Conservation (phyloP, 2,329 filamentous ascomycete species). For the Hymenotorrendiella dingleyae region DNA sequence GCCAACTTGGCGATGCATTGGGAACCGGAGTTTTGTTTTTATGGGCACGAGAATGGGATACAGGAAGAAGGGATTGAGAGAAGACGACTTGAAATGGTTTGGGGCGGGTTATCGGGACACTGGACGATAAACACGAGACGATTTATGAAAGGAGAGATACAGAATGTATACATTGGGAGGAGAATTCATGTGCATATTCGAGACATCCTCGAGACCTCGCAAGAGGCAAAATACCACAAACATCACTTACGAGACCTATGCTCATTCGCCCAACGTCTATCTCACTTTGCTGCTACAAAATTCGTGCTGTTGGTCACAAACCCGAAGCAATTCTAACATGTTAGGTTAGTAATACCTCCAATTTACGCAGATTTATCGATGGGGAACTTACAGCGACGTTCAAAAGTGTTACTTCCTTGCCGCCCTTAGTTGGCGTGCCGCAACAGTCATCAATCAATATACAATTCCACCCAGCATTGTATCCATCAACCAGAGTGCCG, state of each 20-base stretch:
- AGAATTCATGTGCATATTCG: background rate
- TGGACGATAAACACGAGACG: background rate
- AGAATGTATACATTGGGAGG: background rate
- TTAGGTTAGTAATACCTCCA: constrained; percentile 3
- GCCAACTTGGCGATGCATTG: constrained; percentile 7
- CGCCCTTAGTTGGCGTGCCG: constrained; percentile 41
- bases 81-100: background rate
- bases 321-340: constrained; percentile 16
- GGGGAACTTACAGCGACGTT: constrained; percentile 34
- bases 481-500: constrained; percentile 49
- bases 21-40: constrained; percentile 6
- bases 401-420: constrained; percentile 31
- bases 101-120: background rate
- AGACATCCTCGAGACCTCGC: background rate
- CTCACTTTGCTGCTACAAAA: constrained; percentile 13
- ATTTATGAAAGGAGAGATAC: background rate
- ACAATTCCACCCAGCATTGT: constrained; percentile 49
- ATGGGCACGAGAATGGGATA: background rate
- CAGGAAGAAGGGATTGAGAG: background rate
- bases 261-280: no score
- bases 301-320: constrained; percentile 20
- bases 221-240: constrained; percentile 3
- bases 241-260: background rate
- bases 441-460: constrained; percentile 49
- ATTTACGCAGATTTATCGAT: background rate